phyloP scores from a whole-genome alignment of 306 rosid species.

The Cercis canadensis region DNA sequence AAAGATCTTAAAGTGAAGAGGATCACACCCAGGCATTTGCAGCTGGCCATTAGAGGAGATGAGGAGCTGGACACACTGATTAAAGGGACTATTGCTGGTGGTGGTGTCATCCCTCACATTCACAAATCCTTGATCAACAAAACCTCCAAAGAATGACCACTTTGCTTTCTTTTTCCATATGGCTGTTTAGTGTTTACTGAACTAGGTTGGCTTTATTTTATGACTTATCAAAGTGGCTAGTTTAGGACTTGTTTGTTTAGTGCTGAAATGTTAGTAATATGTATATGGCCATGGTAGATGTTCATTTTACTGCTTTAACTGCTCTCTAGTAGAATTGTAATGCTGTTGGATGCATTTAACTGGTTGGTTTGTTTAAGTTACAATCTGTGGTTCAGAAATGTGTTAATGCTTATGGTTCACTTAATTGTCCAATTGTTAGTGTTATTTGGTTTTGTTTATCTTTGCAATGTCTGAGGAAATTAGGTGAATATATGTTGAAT shows the following conservation, averaged over 20 bases:
- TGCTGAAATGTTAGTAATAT: constrained; percentile 29
- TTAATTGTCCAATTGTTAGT: too few relatives aligned
- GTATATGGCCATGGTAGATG: constrained; percentile 33
- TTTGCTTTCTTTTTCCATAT: constrained; percentile 21
- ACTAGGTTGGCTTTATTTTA: constrained; percentile 38
- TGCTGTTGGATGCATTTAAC: constrained; percentile 17
- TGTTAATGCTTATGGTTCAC: too few relatives aligned
- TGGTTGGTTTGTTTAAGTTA: background rate
- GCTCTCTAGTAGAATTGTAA: background rate
- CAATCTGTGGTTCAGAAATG: background rate
- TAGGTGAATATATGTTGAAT: too few relatives aligned
- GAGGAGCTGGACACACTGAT: constrained; percentile 96
- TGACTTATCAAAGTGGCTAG: constrained; percentile 30
- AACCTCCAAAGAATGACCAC: constrained; percentile 70
- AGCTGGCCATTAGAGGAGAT: constrained; percentile 94
- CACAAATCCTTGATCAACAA: constrained; percentile 99
- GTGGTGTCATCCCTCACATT: constrained; percentile 97
- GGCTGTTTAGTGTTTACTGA: constrained; percentile 12
- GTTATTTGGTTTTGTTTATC: background rate
- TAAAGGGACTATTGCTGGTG: constrained; percentile 98
- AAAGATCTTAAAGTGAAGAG: constrained; percentile 97
- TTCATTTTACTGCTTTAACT: constrained; percentile 11
- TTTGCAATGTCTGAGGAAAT: background rate
- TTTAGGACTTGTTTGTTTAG: constrained; percentile 28
- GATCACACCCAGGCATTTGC: constrained; percentile 96